These are phyloP conservation scores for Neurospora sp. DNA, from an alignment of 495 filamentous ascomycete species.

Conservation along the genomic window DNA sequence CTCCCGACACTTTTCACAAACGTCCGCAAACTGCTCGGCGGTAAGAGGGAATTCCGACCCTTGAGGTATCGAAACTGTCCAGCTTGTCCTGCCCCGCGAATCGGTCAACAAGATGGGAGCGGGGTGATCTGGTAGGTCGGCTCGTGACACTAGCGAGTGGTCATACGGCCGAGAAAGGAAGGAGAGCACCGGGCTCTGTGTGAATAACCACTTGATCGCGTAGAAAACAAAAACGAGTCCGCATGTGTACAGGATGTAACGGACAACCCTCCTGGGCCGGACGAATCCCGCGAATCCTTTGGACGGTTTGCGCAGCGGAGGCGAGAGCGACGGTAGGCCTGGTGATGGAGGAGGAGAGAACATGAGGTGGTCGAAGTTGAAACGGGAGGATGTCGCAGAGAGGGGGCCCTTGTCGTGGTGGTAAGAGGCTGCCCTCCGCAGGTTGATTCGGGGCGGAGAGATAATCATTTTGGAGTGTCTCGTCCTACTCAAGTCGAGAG, in stretches of 20 bases:
- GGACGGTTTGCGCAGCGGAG: slow-evolving; percentile 45
- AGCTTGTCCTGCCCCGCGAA: slow-evolving; percentile 44
- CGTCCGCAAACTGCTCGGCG: slow-evolving; percentile 45
- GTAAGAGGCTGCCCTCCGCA: slow-evolving; percentile 38
- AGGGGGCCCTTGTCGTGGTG: slow-evolving; percentile 37
- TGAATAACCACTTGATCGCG: slow-evolving; percentile 14
- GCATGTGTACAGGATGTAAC: slow-evolving; percentile 32
- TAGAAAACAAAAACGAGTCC: slow-evolving; percentile 31
- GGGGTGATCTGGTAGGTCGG: slow-evolving; percentile 43
- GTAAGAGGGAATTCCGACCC: slow-evolving; percentile 48
- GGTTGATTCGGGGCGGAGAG: slow-evolving; percentile 40
- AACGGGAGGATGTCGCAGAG: slow-evolving; percentile 46
- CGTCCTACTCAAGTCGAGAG: slow-evolving; percentile 37
- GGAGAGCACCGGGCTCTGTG: slow-evolving; percentile 15
- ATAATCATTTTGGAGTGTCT: slow-evolving; percentile 42
- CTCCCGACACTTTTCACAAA: slow-evolving; percentile 49
- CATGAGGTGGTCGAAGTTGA: slow-evolving; percentile 51
- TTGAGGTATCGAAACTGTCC: slow-evolving; percentile 62
- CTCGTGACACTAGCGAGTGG: slow-evolving; percentile 42
- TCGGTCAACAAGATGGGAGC: slow-evolving; percentile 50
- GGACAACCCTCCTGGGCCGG: slow-evolving; percentile 39
- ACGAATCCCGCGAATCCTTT: slow-evolving; percentile 18
- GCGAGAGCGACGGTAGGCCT: slow-evolving; percentile 53
- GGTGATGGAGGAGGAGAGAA: slow-evolving; percentile 56
- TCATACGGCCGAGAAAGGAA: slow-evolving; percentile 20